A percentile compares a stretch with the other conserved stretches of the same genome.
phyloP scores from a whole-genome alignment of 352 stramenopile genomes.

The Globisporangium paddicum region DNA sequence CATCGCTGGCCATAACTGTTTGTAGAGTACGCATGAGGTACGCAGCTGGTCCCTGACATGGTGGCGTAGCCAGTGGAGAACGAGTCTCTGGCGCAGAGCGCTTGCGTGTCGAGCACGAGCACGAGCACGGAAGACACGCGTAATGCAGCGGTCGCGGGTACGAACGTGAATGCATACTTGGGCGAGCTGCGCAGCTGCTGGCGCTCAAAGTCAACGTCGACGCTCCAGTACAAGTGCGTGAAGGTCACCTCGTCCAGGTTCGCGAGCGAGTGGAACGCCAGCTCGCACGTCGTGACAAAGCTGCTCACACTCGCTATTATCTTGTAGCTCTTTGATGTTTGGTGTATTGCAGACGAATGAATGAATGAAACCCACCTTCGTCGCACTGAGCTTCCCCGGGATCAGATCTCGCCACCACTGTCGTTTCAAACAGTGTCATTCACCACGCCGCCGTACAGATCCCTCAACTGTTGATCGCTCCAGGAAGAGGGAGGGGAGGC shows the following conservation, averaged over 20 bases:
- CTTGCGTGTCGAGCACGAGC: slow-evolving; percentile 90
- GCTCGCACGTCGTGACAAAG: slow-evolving; percentile 3
- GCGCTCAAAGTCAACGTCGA: slow-evolving; percentile 82
- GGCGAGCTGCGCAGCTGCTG: slow-evolving; percentile 69
- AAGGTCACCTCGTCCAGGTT: slow-evolving; percentile 83
- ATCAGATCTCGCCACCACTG: too few relatives aligned
- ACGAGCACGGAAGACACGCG: slow-evolving; percentile 29
- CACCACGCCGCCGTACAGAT: too few relatives aligned
- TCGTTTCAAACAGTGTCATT: too few relatives aligned
- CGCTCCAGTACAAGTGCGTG: slow-evolving; percentile 85
- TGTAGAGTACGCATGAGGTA: too few relatives aligned
- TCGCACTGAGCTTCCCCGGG: too few relatives aligned
- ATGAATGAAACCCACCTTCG: too few relatives aligned
- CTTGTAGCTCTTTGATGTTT: not conserved
- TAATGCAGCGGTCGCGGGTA: slow-evolving; percentile 9
- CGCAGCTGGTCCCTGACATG: too few relatives aligned
- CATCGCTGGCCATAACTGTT: too few relatives aligned
- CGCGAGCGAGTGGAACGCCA: slow-evolving; percentile 71
- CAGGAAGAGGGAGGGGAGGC: too few relatives aligned
- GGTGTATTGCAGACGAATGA: slow-evolving; percentile 12
- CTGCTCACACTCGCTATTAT: not conserved
- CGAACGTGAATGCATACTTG: slow-evolving; percentile 75
- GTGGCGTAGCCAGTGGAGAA: too few relatives aligned
- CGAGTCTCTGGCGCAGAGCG: too few relatives aligned
- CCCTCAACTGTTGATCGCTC: too few relatives aligned